phyloP scores from a whole-genome alignment of 1,284 basidiomycete species.

The Boletus sp. region DNA sequence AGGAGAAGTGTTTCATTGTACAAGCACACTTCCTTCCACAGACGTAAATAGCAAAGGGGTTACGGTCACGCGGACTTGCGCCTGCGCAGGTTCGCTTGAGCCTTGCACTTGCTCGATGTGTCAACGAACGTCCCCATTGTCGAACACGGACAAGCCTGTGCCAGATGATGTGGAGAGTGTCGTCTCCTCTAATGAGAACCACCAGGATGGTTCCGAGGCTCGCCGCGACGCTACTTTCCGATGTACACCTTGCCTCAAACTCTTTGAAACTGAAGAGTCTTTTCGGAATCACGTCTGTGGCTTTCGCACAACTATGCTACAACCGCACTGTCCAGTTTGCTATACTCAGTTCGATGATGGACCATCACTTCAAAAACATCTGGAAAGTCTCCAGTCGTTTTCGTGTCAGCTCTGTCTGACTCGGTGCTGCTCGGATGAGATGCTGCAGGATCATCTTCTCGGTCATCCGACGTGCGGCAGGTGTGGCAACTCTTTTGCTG shows the following conservation, averaged over 20 bases:
- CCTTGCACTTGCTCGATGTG: constrained; percentile 13
- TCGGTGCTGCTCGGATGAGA: constrained; percentile 26
- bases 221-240: not conserved
- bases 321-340: constrained; percentile 22
- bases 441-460: constrained; percentile 28
- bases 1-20: constrained; percentile 16
- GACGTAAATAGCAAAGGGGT: not conserved
- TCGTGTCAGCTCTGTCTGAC: constrained; percentile 21
- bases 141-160: not conserved
- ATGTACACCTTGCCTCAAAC: constrained; percentile 19
- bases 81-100: not conserved
- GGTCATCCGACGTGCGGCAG: constrained; percentile 25
- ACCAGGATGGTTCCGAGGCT: not conserved
- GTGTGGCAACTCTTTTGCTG: constrained; percentile 21
- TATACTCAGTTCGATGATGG: constrained; percentile 25
- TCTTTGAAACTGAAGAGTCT: constrained; percentile 15
- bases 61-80: not conserved
- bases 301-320: constrained; percentile 9
- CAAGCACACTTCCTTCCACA: not conserved
- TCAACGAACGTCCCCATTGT: not conserved
- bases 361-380: constrained; percentile 18
- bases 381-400: constrained; percentile 12
- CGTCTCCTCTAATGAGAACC: not conserved
- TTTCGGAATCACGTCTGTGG: constrained; percentile 20
- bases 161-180: constrained; percentile 1